Evolutionary conservation across 225 moss, liverwort and hornwort genomes (phyloP).

Genomic region (Climacium dendroides): DNA sequence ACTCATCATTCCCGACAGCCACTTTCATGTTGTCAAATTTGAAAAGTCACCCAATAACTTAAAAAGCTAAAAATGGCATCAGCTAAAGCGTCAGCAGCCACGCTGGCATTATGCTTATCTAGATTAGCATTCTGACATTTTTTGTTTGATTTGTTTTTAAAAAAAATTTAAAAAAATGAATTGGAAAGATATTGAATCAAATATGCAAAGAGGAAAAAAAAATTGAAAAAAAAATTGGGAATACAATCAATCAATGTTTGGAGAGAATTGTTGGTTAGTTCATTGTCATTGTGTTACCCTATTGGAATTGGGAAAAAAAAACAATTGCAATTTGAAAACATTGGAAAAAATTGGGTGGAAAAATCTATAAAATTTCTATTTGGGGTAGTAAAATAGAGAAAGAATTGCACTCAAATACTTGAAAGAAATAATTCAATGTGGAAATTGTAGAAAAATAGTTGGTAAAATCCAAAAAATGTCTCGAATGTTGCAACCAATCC

Average conservation of each 20-base stretch:
- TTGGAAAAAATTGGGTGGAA: accelerated
- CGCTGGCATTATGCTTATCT: not conserved
- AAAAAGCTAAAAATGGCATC: not conserved
- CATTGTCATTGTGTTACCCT: too few relatives aligned
- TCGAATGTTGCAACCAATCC: accelerated
- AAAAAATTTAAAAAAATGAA: not conserved
- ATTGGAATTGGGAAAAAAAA: not conserved
- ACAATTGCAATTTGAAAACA: not conserved
- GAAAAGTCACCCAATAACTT: not conserved
- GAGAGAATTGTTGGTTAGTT: accelerated
- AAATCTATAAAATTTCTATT: not conserved
- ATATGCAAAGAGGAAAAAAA: not conserved
- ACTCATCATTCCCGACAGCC: not conserved
- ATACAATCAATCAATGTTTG: not conserved
- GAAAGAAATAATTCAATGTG: accelerated
- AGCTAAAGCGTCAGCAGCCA: not conserved
- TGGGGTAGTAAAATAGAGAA: not conserved
- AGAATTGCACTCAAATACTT: accelerated
- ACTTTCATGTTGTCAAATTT: not conserved
- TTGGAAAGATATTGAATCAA: not conserved
- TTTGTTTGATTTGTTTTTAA: not conserved
- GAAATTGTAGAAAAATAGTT: not conserved
- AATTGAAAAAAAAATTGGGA: not conserved
- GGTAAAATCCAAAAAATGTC: not conserved
- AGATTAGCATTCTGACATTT: not conserved